phyloP scores from a whole-genome alignment of 352 stramenopile genomes.

The Aphanomyces euteiches region DNA sequence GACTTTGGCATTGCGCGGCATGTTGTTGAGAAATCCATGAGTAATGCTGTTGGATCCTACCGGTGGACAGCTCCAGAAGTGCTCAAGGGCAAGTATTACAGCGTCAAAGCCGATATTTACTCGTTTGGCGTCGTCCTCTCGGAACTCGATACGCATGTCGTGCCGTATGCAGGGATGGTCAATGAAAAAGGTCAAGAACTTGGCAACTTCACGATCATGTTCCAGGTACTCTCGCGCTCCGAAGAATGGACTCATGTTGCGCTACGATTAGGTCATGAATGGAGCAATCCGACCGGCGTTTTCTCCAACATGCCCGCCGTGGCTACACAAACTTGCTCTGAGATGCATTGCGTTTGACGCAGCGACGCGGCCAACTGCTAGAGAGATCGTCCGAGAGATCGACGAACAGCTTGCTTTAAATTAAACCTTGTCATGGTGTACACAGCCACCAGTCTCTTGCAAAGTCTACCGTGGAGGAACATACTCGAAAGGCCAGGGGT shows the following conservation, averaged over 20 bases:
- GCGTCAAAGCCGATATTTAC: slow-evolving; percentile 27
- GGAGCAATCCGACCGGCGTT: slow-evolving; percentile 20
- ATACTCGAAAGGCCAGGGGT: no score
- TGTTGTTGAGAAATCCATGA: slow-evolving; percentile 25
- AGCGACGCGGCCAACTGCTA: slow-evolving; percentile 11
- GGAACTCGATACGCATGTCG: slow-evolving; percentile 23
- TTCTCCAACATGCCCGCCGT: slow-evolving; percentile 12
- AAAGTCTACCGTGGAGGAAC: no score
- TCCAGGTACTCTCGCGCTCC: slow-evolving; percentile 5
- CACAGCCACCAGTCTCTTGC: no score
- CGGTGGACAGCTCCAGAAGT: slow-evolving; percentile 27
- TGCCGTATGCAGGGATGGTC: slow-evolving; percentile 23
- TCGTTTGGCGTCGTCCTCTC: slow-evolving; percentile 29
- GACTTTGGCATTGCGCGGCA: slow-evolving; percentile 31
- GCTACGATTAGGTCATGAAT: slow-evolving; percentile 17
- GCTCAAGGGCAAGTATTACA: slow-evolving; percentile 31
- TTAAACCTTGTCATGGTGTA: no score
- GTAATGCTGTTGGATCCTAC: slow-evolving; percentile 24
- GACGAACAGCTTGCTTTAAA: neutral
- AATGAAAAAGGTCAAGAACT: slow-evolving; percentile 21
- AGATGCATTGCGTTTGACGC: slow-evolving; percentile 20
- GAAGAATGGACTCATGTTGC: no score
- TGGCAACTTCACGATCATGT: slow-evolving; percentile 32
- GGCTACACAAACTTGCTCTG: slow-evolving; percentile 17
- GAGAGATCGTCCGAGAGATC: slow-evolving; percentile 8